Percentiles rank a stretch among this genome's conserved stretches.
Evolutionary conservation across 495 filamentous ascomycete species (phyloP).

Genomic region (Hypoxylon lienhwacheense): DNA sequence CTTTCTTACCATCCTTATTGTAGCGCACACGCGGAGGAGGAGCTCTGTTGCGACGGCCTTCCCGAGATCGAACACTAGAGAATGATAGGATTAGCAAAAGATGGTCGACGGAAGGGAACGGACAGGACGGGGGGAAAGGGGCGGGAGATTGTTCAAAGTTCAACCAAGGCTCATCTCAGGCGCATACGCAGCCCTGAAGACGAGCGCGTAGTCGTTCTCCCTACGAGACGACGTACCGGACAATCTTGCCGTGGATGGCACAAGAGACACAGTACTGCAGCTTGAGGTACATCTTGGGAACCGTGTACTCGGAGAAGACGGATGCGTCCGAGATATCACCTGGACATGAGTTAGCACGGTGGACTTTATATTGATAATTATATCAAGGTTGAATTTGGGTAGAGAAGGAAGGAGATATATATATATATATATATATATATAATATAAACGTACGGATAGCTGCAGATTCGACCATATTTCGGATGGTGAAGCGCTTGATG

Average conservation of each 20-base stretch:
- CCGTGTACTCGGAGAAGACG: slow-evolving; percentile 97
- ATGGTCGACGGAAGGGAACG: slow-evolving; percentile 10
- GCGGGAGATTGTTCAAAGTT: slow-evolving; percentile 45
- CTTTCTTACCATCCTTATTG: slow-evolving; percentile 99
- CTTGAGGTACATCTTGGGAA: slow-evolving; percentile 99
- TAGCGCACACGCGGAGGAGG: slow-evolving; percentile 95
- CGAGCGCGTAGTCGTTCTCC: slow-evolving; percentile 39
- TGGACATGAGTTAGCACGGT: slow-evolving; percentile 42
- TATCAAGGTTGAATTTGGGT: background rate
- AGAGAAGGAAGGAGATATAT: background rate
- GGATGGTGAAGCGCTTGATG: slow-evolving; percentile 99
- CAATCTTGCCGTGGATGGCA: slow-evolving; percentile 99
- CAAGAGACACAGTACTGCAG: slow-evolving; percentile 99
- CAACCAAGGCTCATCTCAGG: slow-evolving; percentile 64
- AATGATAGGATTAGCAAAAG: slow-evolving; percentile 41
- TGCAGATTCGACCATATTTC: slow-evolving; percentile 99
- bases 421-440: background rate
- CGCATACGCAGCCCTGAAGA: slow-evolving; percentile 45
- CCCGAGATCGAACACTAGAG: slow-evolving; percentile 90
- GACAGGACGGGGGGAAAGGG: slow-evolving; percentile 11
- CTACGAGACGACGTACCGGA: slow-evolving; percentile 75
- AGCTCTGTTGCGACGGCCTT: slow-evolving; percentile 97
- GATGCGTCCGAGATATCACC: slow-evolving; percentile 99
- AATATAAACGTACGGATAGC: slow-evolving; percentile 85
- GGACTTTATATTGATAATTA: background rate